phyloP scores from a whole-genome alignment of 257 asterid species.

The Nicotiana otophora region DNA sequence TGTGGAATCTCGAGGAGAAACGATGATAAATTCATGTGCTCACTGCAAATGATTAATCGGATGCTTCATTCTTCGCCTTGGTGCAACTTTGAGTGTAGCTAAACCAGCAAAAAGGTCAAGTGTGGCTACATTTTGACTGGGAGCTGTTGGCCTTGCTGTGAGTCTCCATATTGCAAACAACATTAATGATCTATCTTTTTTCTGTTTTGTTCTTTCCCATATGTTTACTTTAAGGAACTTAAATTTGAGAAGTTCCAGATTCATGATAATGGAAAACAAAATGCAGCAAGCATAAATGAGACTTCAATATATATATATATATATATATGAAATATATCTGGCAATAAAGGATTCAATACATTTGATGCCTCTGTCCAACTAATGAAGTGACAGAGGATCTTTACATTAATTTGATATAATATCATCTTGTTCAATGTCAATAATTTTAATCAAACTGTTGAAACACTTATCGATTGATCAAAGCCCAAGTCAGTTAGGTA shows the following conservation, averaged over 20 bases:
- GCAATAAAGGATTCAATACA: not conserved
- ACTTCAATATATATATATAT: not conserved
- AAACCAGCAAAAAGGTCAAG: not conserved
- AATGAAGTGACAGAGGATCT: no score
- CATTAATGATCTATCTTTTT: not conserved
- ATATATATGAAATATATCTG: no score
- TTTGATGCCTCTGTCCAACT: not conserved
- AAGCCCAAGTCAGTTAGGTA: not conserved
- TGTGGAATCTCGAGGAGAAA: conserved; percentile 18
- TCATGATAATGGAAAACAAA: not conserved
- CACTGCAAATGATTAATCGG: no score
- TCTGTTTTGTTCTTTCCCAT: not conserved
- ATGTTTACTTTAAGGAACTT: not conserved
- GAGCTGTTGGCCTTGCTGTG: not conserved
- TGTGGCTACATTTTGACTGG: not conserved
- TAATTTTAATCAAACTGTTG: not conserved
- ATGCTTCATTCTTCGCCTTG: not conserved
- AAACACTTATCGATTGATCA: not conserved
- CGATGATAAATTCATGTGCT: no score
- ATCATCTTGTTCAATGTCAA: not conserved
- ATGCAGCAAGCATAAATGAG: not conserved
- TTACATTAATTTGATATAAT: not conserved
- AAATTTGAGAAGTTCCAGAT: not conserved
- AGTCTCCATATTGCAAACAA: not conserved
- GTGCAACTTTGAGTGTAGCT: not conserved